These are phyloP conservation scores for Tulasnella sp. DNA, from an alignment of 768 basidiomycete genomes.

Conservation along the genomic window DNA sequence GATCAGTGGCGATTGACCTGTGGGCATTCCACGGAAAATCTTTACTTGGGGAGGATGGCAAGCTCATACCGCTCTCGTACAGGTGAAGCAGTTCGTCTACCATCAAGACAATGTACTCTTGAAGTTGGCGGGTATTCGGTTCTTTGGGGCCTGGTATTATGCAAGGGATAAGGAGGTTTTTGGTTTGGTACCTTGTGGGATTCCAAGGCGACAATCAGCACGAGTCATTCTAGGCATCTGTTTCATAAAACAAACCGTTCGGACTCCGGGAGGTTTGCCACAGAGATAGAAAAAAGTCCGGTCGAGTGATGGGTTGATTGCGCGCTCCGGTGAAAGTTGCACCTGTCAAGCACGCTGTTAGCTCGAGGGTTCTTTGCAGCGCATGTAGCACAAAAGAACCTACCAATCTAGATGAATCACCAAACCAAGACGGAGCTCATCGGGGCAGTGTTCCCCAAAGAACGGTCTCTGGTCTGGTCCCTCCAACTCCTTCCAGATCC, in stretches of 20 bases:
- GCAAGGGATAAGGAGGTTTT: slow-evolving; percentile 38
- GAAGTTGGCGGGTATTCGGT: slow-evolving; percentile 42
- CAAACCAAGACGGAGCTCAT: slow-evolving; percentile 13
- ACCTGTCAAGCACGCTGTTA: too few species aligned
- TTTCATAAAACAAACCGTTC: background rate
- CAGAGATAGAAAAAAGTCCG: slow-evolving; percentile 5
- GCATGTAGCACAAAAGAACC: too few species aligned
- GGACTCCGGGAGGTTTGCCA: slow-evolving; percentile 24
- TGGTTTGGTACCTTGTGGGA: slow-evolving; percentile 1
- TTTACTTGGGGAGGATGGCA: too few species aligned
- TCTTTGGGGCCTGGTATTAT: slow-evolving; percentile 44
- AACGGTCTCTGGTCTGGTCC: slow-evolving; percentile 9
- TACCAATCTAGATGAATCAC: slow-evolving; percentile 24
- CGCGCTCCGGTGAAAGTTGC: background rate
- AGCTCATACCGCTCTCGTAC: slow-evolving; percentile 41
- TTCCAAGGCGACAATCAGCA: too few species aligned
- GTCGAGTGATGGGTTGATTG: slow-evolving; percentile 5
- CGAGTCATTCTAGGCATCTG: too few species aligned
- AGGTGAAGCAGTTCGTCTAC: slow-evolving; percentile 44
- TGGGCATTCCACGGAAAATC: too few species aligned
- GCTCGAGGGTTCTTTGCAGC: too few species aligned
- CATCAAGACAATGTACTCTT: slow-evolving; percentile 40
- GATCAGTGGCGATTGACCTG: too few species aligned
- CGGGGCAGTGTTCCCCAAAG: background rate
- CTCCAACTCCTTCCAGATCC: slow-evolving; percentile 22